Percentiles rank a stretch among this genome's conserved stretches.
phyloP scores from a whole-genome alignment of 108 stramenopile genomes.

The Fistulifera pelliculosa region DNA sequence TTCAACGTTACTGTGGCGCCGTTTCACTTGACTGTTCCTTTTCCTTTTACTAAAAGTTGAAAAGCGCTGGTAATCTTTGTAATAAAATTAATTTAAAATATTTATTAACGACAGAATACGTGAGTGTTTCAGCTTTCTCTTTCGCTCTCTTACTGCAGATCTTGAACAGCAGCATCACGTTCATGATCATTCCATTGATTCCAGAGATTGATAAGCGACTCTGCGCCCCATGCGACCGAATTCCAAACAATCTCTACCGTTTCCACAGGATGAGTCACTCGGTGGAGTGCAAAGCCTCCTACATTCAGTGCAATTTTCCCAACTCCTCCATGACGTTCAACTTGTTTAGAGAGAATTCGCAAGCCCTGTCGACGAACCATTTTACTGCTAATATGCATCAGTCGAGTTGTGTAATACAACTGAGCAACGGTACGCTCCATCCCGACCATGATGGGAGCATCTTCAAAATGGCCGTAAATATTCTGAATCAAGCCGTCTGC shows the following conservation, averaged over 20 bases:
- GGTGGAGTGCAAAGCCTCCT: slow-evolving; percentile 41
- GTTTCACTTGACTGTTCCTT: slow-evolving; percentile 7
- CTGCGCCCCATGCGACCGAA: slow-evolving; percentile 42
- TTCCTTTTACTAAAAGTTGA: slow-evolving; percentile 7
- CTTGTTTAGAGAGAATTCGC: slow-evolving; percentile 49
- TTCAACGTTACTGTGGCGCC: slow-evolving; percentile 7
- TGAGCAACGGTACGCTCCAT: slow-evolving; percentile 59
- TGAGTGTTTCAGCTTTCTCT: too few species aligned
- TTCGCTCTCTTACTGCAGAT: background rate
- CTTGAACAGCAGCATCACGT: background rate
- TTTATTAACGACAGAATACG: too few species aligned
- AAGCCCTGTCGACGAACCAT: slow-evolving; percentile 49
- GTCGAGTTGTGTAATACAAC: slow-evolving; percentile 40
- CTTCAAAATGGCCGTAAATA: slow-evolving; percentile 45
- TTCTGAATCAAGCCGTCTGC: slow-evolving; percentile 57
- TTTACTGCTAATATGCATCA: slow-evolving; percentile 38
- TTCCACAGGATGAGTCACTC: slow-evolving; percentile 65
- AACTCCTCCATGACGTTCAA: slow-evolving; percentile 64
- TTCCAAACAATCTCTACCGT: slow-evolving; percentile 56
- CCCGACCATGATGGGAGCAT: slow-evolving; percentile 36
- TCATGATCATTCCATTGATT: background rate
- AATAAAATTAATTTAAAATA: too few species aligned
- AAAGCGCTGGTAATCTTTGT: too few species aligned
- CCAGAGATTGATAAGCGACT: background rate
- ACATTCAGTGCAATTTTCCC: slow-evolving; percentile 43